Percentiles rank a stretch among this genome's conserved stretches.
Evolutionary conservation across 139 green algal species (phyloP).

Genomic region (Nannochloris sp.): DNA sequence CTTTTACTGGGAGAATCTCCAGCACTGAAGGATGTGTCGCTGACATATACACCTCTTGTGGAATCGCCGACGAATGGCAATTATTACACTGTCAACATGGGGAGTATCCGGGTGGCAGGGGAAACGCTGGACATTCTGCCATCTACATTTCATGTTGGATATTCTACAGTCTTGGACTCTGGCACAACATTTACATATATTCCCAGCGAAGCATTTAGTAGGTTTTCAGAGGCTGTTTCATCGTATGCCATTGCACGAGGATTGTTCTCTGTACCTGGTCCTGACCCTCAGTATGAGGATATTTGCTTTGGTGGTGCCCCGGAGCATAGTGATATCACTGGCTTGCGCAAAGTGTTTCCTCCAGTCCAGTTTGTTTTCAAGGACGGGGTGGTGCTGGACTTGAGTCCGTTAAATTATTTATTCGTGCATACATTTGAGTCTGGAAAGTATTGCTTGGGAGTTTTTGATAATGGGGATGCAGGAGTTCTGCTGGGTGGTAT

Average conservation of each 20-base stretch:
- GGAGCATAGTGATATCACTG: conserved; percentile 14
- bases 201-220: conserved; percentile 53
- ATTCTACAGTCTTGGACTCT: conserved; percentile 86
- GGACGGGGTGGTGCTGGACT: conserved; percentile 20
- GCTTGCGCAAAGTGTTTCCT: conserved; percentile 57
- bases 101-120: conserved; percentile 49
- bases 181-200: conserved; percentile 96
- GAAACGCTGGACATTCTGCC: conserved; percentile 17
- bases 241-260: conserved; percentile 4
- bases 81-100: conserved; percentile 76
- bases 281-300: conserved; percentile 67
- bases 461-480: conserved; percentile 76
- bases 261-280: conserved; percentile 17
- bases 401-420: conserved; percentile 78
- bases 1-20: conserved; percentile 54
- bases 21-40: conserved; percentile 3
- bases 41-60: conserved; percentile 57
- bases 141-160: conserved; percentile 45
- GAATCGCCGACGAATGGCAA: conserved; percentile 28
- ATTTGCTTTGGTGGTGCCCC: conserved; percentile 67
- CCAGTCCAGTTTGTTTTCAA: conserved; percentile 48
- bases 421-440: conserved; percentile 56
- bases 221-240: conserved; percentile 40
- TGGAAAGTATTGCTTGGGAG: conserved; percentile 76
- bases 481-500: conserved; percentile 83